Conservation (phyloP, 169 alveolate species). For the Cryptosporidium tyzzeri region DNA sequence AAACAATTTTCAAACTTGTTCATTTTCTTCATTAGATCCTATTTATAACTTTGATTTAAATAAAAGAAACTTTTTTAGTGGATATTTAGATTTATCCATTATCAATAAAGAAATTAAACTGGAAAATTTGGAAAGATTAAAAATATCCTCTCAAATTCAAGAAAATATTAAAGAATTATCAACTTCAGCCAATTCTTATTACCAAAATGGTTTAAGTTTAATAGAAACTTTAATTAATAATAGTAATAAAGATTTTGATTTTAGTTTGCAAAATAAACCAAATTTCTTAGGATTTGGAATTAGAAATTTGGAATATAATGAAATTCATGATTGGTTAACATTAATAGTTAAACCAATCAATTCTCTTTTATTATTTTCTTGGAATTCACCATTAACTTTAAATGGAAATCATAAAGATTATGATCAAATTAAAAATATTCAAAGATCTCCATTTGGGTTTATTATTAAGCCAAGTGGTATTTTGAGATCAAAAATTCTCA, state of each 20-base stretch:
- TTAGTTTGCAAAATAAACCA: conserved; percentile 1
- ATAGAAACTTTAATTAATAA: conserved; percentile 16
- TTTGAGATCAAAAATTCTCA: background rate
- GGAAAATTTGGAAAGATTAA: conserved; percentile 14
- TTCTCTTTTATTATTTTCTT: conserved; percentile 46
- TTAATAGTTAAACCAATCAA: conserved; percentile 35
- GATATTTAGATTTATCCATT: background rate
- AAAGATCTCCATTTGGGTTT: conserved; percentile 17
- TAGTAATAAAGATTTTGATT: background rate
- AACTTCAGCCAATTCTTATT: background rate
- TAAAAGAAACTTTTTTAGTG: conserved; percentile 3
- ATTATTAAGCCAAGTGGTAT: conserved; percentile 5
- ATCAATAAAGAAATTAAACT: conserved; percentile 34
- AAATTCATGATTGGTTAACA: conserved; percentile 14
- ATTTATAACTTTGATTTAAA: conserved; percentile 6
- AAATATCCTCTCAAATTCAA: background rate
- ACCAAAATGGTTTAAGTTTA: background rate
- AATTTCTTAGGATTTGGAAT: conserved; percentile 13
- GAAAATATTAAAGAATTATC: background rate
- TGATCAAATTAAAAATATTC: background rate
- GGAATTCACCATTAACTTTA: conserved; percentile 13
- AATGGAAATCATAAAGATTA: background rate
- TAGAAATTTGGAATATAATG: conserved; percentile 3
- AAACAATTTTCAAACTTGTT: background rate
- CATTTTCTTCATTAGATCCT: background rate